A percentile compares a stretch with the other conserved stretches of the same genome.
Evolutionary conservation across 805 yeast genomes (phyloP).

Genomic region (Nakazawaea peltata): DNA sequence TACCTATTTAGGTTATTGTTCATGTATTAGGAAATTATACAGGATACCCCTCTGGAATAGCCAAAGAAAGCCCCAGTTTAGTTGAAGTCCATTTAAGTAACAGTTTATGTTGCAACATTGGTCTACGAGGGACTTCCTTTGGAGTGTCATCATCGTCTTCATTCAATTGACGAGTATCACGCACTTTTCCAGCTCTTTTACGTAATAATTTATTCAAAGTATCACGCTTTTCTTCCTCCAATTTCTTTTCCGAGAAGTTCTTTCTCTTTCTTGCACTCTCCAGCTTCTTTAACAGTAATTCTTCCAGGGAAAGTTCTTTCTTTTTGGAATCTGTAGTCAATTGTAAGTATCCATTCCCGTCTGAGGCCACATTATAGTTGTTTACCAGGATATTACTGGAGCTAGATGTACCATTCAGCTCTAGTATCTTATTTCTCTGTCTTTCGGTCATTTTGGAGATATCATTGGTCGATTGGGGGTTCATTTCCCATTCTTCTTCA

Average conservation of each 20-base stretch:
- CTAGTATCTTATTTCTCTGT: conserved; percentile 39
- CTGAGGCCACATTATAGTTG: conserved; percentile 2
- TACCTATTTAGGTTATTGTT: no score
- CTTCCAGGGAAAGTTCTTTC: conserved; percentile 71
- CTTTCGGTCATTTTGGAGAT: conserved; percentile 46
- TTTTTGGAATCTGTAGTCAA: conserved; percentile 36
- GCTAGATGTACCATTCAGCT: conserved; percentile 12
- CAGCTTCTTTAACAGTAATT: conserved; percentile 69
- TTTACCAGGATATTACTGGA: neutral
- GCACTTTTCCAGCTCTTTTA: conserved; percentile 71
- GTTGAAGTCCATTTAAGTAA: conserved; percentile 29
- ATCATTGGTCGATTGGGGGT: conserved; percentile 33
- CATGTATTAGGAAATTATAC: no score
- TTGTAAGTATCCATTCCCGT: conserved; percentile 21
- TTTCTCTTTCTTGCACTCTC: conserved; percentile 86
- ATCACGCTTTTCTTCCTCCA: conserved; percentile 90
- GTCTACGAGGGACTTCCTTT: conserved; percentile 26
- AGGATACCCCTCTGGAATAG: no score
- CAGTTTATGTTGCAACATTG: conserved; percentile 36
- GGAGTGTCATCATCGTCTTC: conserved; percentile 11
- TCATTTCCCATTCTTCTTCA: conserved; percentile 11
- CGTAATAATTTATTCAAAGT: conserved; percentile 80
- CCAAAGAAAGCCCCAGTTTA: conserved; percentile 10
- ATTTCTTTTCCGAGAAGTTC: conserved; percentile 70
- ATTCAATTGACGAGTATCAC: conserved; percentile 27